Percentiles rank a stretch among this genome's conserved stretches.
phyloP scores from a whole-genome alignment of 1,284 basidiomycete species.

The Pyrrhoderma noxium region DNA sequence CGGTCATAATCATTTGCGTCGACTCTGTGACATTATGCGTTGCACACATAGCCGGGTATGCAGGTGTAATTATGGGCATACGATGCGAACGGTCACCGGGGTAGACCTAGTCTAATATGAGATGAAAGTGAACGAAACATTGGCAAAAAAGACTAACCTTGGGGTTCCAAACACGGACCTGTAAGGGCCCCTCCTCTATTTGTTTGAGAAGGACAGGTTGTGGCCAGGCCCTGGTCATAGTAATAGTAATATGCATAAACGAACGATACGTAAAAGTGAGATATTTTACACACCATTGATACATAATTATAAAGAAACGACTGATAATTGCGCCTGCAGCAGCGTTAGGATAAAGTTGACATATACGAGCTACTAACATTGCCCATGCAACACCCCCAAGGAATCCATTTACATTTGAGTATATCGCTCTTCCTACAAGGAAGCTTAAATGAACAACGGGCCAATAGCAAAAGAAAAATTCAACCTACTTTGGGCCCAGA shows the following conservation, averaged over 20 bases:
- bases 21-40: slow-evolving; percentile 97
- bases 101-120: slow-evolving; percentile 82
- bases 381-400: slow-evolving; percentile 99
- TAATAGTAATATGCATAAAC: background rate
- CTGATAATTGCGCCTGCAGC: slow-evolving; percentile 93
- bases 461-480: slow-evolving; percentile 3
- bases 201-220: slow-evolving; percentile 94
- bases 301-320: slow-evolving; percentile 95
- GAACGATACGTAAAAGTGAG: background rate
- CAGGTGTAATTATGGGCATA: slow-evolving; percentile 99
- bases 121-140: background rate
- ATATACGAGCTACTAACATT: slow-evolving; percentile 96
- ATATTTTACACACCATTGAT: slow-evolving; percentile 70
- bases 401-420: slow-evolving; percentile 98
- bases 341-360: slow-evolving; percentile 95
- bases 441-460: slow-evolving; percentile 17
- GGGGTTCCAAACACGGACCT: slow-evolving; percentile 97
- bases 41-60: slow-evolving; percentile 99
- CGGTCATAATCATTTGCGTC: slow-evolving; percentile 94
- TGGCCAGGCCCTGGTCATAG: slow-evolving; percentile 78
- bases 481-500: slow-evolving; percentile 90
- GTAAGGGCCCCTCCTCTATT: slow-evolving; percentile 89
- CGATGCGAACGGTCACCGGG: slow-evolving; percentile 89
- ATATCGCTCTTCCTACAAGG: slow-evolving; percentile 93
- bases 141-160: slow-evolving; percentile 45